Evolutionary conservation across 1,284 basidiomycete genomes (phyloP).

Genomic region (Leucoagaricus sp.): DNA sequence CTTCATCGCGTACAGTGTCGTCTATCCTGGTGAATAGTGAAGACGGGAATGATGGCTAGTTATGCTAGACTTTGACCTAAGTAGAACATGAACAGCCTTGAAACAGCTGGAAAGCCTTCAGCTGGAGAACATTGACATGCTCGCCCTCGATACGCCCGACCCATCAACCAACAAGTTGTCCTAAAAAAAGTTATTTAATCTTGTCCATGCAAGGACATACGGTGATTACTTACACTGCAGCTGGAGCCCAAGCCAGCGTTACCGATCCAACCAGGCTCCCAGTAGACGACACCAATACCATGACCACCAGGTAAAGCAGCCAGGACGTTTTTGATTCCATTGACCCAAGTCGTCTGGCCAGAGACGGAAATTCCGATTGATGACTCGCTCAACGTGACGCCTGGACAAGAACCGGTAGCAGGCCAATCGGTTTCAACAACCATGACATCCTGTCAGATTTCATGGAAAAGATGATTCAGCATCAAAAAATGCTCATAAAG

Average conservation of each 20-base stretch:
- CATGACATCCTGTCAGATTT: constrained; percentile 58
- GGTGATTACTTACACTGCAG: constrained; percentile 48
- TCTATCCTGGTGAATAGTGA: no score
- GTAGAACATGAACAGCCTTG: background rate
- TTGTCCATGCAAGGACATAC: no score
- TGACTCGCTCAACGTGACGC: constrained; percentile 47
- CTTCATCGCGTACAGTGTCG: no score
- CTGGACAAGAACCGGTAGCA: constrained; percentile 41
- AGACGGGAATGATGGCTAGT: no score
- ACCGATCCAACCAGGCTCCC: constrained; percentile 68
- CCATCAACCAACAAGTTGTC: constrained; percentile 18
- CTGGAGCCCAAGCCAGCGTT: constrained; percentile 56
- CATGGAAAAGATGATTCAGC: background rate
- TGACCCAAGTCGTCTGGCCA: constrained; percentile 58
- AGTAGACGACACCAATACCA: constrained; percentile 53
- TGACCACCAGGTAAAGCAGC: constrained; percentile 44
- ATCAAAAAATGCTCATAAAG: background rate
- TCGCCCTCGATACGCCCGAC: constrained; percentile 12
- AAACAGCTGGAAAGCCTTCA: background rate
- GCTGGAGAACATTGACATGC: constrained; percentile 5
- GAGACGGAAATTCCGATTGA: constrained; percentile 50
- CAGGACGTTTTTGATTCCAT: constrained; percentile 51
- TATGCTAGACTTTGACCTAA: no score
- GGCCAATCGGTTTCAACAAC: constrained; percentile 72
- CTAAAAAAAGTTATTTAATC: no score